Conservation (phyloP, 768 basidiomycete species). For the Solioccasus polychromus region DNA sequence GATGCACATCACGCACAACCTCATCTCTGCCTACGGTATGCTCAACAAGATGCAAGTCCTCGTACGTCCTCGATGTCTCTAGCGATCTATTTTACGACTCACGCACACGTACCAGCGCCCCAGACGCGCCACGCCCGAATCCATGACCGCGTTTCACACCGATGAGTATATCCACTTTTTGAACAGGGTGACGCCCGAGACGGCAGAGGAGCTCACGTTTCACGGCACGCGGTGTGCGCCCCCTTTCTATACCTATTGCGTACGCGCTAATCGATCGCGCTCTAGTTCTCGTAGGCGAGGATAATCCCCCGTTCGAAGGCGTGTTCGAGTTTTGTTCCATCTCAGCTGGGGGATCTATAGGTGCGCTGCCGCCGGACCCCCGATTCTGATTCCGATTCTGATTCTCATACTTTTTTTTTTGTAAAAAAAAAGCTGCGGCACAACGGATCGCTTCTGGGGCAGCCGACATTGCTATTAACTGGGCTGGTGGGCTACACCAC, state of each 20-base stretch:
- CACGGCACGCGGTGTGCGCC: slow-evolving; percentile 79
- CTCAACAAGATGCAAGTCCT: slow-evolving; percentile 92
- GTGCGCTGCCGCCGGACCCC: slow-evolving; percentile 42
- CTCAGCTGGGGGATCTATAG: slow-evolving; percentile 92
- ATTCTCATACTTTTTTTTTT: not conserved
- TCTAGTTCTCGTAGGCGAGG: slow-evolving; percentile 71
- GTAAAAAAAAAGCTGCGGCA: slow-evolving; percentile 80
- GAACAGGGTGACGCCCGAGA: slow-evolving; percentile 86
- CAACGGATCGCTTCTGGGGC: slow-evolving; percentile 75
- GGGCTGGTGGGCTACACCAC: slow-evolving; percentile 98
- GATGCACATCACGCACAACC: slow-evolving; percentile 90
- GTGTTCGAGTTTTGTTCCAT: slow-evolving; percentile 97
- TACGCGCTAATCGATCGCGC: too few species aligned
- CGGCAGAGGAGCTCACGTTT: slow-evolving; percentile 79
- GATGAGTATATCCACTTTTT: slow-evolving; percentile 98
- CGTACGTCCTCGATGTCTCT: slow-evolving; percentile 38
- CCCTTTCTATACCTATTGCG: not conserved
- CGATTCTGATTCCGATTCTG: not conserved
- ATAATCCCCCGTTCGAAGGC: slow-evolving; percentile 96
- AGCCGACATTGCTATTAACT: slow-evolving; percentile 86
- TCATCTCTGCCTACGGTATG: slow-evolving; percentile 89
- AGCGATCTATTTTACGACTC: not conserved
- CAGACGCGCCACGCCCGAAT: slow-evolving; percentile 63
- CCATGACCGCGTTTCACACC: slow-evolving; percentile 94
- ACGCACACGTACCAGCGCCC: slow-evolving; percentile 47